These are phyloP conservation scores for Oryza meridionalis DNA, from an alignment of 176 grass and related monocot species.

Conservation along the genomic window DNA sequence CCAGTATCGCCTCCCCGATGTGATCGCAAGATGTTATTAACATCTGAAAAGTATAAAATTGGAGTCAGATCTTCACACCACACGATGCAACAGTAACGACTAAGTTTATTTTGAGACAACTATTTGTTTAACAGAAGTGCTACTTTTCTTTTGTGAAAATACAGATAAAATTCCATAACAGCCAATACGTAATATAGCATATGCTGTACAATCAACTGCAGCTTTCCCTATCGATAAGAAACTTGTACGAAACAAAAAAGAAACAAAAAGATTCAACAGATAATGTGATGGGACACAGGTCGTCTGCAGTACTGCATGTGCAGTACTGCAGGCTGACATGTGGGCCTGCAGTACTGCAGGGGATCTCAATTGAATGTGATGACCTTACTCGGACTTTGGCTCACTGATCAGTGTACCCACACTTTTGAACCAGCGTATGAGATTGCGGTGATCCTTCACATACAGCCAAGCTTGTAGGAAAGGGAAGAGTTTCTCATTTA, in stretches of 20 bases:
- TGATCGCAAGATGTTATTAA: not conserved
- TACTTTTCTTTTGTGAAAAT: not conserved
- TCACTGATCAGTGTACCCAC: slow-evolving; percentile 66
- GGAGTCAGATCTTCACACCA: not conserved
- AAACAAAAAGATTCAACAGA: not conserved
- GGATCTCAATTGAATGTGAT: too few species aligned
- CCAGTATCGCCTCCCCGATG: not conserved
- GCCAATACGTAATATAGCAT: not conserved
- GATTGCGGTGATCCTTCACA: slow-evolving; percentile 94
- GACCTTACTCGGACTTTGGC: slow-evolving; percentile 59
- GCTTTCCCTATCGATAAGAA: not conserved
- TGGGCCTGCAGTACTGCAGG: too few species aligned
- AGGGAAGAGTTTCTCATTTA: slow-evolving; percentile 89
- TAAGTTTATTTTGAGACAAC: not conserved
- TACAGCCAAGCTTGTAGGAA: slow-evolving; percentile 99
- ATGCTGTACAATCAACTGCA: not conserved
- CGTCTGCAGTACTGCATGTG: too few species aligned
- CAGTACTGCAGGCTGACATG: too few species aligned
- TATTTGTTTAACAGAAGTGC: not conserved
- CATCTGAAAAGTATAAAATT: slow-evolving; percentile 33
- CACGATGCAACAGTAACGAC: too few species aligned
- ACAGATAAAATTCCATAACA: not conserved
- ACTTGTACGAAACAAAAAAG: not conserved
- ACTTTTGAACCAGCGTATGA: slow-evolving; percentile 88
- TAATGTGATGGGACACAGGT: not conserved